Percentiles rank a stretch among this genome's conserved stretches.
phyloP scores from a whole-genome alignment of 225 moss, liverwort and hornwort genomes.

The Antitrichia curtipendula region DNA sequence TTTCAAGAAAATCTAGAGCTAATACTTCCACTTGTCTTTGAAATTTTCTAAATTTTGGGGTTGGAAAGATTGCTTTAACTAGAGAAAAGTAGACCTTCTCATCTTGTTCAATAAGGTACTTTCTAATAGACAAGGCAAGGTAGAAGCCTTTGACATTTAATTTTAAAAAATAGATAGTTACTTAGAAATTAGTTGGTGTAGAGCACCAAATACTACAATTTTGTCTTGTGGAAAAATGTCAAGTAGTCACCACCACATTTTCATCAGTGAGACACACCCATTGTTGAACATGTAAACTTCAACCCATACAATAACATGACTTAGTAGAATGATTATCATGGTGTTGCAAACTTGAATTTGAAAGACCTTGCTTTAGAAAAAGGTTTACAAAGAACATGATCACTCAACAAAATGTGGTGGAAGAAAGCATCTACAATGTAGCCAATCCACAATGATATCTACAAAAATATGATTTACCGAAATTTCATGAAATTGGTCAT shows the following conservation, averaged over 20 bases:
- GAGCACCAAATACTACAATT: neutral
- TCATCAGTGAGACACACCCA: neutral
- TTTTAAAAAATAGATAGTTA: fast-evolving
- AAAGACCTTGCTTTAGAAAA: neutral
- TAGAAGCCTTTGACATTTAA: neutral
- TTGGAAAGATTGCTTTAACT: no score
- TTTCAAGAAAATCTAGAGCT: neutral
- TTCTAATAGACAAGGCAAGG: neutral
- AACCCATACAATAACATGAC: neutral
- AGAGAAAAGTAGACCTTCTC: neutral
- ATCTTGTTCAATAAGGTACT: neutral
- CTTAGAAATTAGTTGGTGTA: no score
- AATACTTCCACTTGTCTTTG: neutral
- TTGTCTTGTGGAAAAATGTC: neutral
- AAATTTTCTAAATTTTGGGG: neutral
- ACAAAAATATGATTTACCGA: neutral
- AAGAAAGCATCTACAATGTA: neutral
- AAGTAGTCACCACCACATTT: neutral
- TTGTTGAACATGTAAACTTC: neutral
- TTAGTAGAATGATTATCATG: neutral
- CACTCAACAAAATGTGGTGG: neutral
- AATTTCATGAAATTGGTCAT: no score
- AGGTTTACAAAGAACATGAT: neutral
- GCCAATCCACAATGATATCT: neutral
- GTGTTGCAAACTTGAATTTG: neutral